Evolutionary conservation across 1,139 yeast species (phyloP).

Genomic region (Trichomonascaceae sp.): DNA sequence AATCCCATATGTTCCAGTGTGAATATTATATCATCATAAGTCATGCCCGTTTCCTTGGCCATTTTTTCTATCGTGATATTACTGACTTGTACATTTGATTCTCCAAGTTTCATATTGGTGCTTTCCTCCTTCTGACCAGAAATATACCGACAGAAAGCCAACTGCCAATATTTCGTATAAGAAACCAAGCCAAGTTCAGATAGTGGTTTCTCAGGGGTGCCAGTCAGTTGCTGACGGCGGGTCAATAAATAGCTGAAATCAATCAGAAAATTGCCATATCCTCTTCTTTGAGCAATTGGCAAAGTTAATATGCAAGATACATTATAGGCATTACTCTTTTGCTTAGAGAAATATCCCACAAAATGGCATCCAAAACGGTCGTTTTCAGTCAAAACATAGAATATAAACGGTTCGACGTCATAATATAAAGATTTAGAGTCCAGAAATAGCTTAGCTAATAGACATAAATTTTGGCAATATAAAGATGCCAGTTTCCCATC

Average conservation of each 20-base stretch:
- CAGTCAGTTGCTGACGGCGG: constrained; percentile 66
- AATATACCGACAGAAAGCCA: constrained; percentile 5
- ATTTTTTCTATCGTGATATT: not conserved
- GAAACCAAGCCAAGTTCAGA: constrained; percentile 81
- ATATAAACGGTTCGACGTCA: constrained; percentile 92
- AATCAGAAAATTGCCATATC: constrained; percentile 83
- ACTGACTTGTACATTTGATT: not conserved
- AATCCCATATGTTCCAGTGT: constrained; percentile 76
- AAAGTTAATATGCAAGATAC: constrained; percentile 85
- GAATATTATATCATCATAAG: constrained; percentile 69
- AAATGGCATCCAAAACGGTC: constrained; percentile 62
- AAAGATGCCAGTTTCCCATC: constrained; percentile 81
- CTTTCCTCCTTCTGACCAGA: not conserved
- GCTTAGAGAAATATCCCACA: constrained; percentile 93
- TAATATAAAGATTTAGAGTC: constrained; percentile 88
- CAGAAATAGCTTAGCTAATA: constrained; percentile 79
- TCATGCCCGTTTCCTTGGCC: constrained; percentile 74
- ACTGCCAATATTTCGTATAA: constrained; percentile 81
- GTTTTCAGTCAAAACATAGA: constrained; percentile 73
- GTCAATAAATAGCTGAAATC: constrained; percentile 82
- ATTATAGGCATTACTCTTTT: constrained; percentile 59
- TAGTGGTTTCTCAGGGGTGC: constrained; percentile 93
- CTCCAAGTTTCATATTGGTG: not conserved
- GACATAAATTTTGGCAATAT: constrained; percentile 85
- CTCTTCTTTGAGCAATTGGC: constrained; percentile 82